Conservation (phyloP, 345 rosid species). For the Mallotus nudiflorus region DNA sequence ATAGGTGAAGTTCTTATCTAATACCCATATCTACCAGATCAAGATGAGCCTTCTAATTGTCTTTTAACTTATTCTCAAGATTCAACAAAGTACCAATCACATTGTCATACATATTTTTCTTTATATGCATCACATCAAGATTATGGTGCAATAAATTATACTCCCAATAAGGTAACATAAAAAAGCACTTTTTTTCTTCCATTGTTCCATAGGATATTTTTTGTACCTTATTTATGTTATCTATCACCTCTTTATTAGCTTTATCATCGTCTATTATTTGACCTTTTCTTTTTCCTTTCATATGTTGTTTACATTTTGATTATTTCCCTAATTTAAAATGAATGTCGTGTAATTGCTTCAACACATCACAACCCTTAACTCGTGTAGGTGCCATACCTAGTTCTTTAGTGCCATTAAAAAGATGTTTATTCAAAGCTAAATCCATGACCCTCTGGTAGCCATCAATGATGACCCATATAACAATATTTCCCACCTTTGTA, state of each 20-base stretch:
- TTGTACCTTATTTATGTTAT: background rate
- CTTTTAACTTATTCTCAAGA: conserved; percentile 13
- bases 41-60: conserved; percentile 3
- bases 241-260: background rate
- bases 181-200: conserved; percentile 9
- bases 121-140: conserved; percentile 13
- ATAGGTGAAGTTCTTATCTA: no score
- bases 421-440: no score
- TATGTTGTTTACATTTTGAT: no score
- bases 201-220: no score
- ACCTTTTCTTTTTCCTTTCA: background rate
- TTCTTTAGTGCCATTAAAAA: no score
- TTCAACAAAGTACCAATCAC: conserved; percentile 3
- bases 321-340: background rate
- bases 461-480: background rate
- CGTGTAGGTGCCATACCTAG: no score
- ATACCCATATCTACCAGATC: no score
- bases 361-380: background rate
- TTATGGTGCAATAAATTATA: background rate
- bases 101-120: conserved; percentile 20
- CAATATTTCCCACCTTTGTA: background rate
- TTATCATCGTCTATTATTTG: background rate
- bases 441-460: no score
- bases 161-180: background rate
- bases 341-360: background rate